Percentiles rank a stretch among this genome's conserved stretches.
These are phyloP conservation scores for Cichorium intybus DNA, from an alignment of 140 eudicot genomes.

Conservation along the genomic window DNA sequence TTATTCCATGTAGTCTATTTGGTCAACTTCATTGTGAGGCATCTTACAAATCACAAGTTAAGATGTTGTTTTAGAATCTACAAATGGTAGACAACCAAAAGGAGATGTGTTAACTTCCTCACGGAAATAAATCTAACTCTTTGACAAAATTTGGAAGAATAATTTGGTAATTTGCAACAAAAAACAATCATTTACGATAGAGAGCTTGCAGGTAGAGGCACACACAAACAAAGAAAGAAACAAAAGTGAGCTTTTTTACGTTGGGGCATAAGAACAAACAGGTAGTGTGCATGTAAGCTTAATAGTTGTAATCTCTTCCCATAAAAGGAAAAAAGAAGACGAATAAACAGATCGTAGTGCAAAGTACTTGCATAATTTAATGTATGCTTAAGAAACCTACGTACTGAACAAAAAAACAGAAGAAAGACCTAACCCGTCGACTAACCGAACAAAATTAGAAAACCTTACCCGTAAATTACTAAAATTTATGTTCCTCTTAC, in stretches of 20 bases:
- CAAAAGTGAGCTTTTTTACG: slow-evolving; percentile 11
- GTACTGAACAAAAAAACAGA: background rate
- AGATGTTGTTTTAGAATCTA: slow-evolving; percentile 2
- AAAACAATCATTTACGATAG: background rate
- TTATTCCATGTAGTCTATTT: slow-evolving; percentile 49
- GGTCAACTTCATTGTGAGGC: slow-evolving; percentile 36
- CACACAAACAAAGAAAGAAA: slow-evolving; percentile 3
- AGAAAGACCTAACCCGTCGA: background rate
- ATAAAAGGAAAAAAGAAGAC: background rate
- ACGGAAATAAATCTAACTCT: too few species aligned
- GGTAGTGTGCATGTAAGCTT: slow-evolving; percentile 20
- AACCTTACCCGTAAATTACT: slow-evolving; percentile 15
- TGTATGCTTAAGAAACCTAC: slow-evolving; percentile 18
- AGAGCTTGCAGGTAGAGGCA: background rate
- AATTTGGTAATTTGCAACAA: background rate
- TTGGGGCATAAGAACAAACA: slow-evolving; percentile 27
- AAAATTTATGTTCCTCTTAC: slow-evolving; percentile 10
- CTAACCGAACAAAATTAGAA: background rate
- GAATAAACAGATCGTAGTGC: background rate
- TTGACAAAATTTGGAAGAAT: background rate
- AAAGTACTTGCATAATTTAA: too few species aligned
- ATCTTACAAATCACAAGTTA: slow-evolving; percentile 16
- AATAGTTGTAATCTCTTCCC: background rate
- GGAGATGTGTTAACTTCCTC: background rate
- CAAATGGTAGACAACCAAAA: slow-evolving; percentile 10